These are phyloP conservation scores for Chlamydomonas sp. DNA, from an alignment of 139 green algal species.

Conservation along the genomic window DNA sequence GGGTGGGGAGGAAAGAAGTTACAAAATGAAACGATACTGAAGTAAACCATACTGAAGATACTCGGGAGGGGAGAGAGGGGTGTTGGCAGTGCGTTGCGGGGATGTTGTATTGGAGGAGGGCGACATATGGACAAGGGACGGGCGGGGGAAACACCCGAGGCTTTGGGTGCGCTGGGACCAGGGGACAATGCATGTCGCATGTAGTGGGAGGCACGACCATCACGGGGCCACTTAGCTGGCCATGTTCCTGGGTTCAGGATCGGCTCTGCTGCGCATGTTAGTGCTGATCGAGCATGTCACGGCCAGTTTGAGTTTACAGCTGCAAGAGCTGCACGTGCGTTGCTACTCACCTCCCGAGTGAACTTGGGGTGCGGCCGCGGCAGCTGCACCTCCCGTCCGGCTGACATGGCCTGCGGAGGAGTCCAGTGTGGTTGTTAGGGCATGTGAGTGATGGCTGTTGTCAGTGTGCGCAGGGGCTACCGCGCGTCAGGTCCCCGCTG, in stretches of 20 bases:
- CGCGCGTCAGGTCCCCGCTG: too few relatives aligned
- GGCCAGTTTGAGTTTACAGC: not conserved
- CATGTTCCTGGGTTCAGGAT: too few relatives aligned
- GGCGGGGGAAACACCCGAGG: too few relatives aligned
- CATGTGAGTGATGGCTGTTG: not conserved
- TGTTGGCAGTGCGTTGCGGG: too few relatives aligned
- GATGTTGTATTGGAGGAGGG: too few relatives aligned
- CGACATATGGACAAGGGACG: too few relatives aligned
- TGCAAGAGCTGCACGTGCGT: not conserved
- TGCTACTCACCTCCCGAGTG: conserved; percentile 31
- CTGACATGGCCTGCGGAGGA: not conserved
- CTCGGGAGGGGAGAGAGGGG: not conserved
- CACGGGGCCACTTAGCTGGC: too few relatives aligned
- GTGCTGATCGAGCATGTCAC: too few relatives aligned
- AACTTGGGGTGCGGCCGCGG: conserved; percentile 70
- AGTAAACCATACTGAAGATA: not conserved
- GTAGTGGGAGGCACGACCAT: too few relatives aligned
- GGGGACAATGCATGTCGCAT: too few relatives aligned
- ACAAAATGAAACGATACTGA: not conserved
- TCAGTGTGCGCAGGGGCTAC: not conserved
- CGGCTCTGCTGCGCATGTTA: too few relatives aligned
- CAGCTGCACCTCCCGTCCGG: conserved; percentile 38
- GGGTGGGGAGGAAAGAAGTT: not conserved
- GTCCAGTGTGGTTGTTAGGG: not conserved
- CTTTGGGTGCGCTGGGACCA: too few relatives aligned